Evolutionary conservation across 192 early-diverging fungal genomes (phyloP), one percentile per base, ranked within the genome.

Genomic region (Entomortierella parvispora): DNA sequence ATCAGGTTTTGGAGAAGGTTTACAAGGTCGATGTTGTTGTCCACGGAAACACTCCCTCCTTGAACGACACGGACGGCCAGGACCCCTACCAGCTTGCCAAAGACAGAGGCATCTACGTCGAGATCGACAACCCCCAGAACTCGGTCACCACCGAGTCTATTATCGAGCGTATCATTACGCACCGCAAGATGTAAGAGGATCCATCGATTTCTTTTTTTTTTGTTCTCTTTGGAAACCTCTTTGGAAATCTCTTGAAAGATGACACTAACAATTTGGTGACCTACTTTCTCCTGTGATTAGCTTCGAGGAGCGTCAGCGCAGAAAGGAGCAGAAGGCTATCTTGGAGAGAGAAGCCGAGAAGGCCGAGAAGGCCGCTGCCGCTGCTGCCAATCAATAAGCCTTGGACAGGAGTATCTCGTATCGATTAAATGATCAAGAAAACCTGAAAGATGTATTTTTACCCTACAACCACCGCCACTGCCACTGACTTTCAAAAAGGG

Each of bases 71-170:
- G 32, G 88, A 94, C 67, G 93, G 93, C 49, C 81, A 75, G 29
- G 93, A 97, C 70, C 94, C 97, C 25, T 97, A 96, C 75, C 78
- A 74, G 86, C 68, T 97, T 37, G 92, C 96, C 40, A 96, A 93
- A 82, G 69, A 85, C 45, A 83, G 86, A 47, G 90, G 85, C 34
- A 93, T 97, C 69, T 96, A 93, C 79, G 70, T 72, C 51, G 89
- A 93, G 80, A 89, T 97, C 47, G 89, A 92, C 33, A 91, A 93
- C 53, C 91, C 93, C 31, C 82, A 85, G 26, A 87, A 87, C 47
- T 86, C 88, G 65, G 82, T 96, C 56, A 95, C 94, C 18, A 96
- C 95, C 18, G 87, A 93, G 46, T 83, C 87, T 8, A 96, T 98
- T 57, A 95, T 98, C 63, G 83, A 90, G 59, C 89, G 97, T 37